Conservation (phyloP, 768 basidiomycete genomes). For the Rickenella mellea region DNA sequence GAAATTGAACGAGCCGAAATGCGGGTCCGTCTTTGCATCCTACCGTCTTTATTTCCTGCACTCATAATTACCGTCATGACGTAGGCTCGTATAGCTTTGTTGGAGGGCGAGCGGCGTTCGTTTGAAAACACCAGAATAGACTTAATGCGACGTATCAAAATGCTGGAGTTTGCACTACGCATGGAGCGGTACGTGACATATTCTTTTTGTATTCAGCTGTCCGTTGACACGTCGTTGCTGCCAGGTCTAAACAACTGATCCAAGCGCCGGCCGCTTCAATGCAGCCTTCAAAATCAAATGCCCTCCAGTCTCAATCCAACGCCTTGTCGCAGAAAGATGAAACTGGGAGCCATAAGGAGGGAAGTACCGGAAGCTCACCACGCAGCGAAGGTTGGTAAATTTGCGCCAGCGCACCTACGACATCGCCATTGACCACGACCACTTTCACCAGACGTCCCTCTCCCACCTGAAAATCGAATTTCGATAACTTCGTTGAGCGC, state of each 20-base stretch:
- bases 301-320: conserved; percentile 45
- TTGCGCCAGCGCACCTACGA: conserved; percentile 4
- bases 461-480: conserved; percentile 52
- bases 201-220: conserved; percentile 8
- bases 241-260: conserved; percentile 73
- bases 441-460: conserved; percentile 63
- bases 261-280: conserved; percentile 48
- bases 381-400: conserved; percentile 62
- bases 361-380: conserved; percentile 74
- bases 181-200: conserved; percentile 77
- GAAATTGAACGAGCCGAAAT: conserved; percentile 99
- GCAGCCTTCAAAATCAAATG: conserved; percentile 56
- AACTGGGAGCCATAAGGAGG: conserved; percentile 62
- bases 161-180: conserved; percentile 95
- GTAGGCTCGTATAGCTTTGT: conserved; percentile 90
- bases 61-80: conserved; percentile 10
- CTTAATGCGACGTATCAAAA: conserved; percentile 93
- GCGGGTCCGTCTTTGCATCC: conserved; percentile 56
- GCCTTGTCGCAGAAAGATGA: conserved; percentile 60
- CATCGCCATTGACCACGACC: neutral
- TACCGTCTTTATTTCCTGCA: conserved; percentile 21
- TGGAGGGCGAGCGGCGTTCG: conserved; percentile 94
- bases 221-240: conserved; percentile 26
- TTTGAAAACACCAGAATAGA: conserved; percentile 97
- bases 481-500: conserved; percentile 18